Base-by-base conservation (phyloP, 1,284 basidiomycete genomes). In the Schizophyllum amplum region DNA sequence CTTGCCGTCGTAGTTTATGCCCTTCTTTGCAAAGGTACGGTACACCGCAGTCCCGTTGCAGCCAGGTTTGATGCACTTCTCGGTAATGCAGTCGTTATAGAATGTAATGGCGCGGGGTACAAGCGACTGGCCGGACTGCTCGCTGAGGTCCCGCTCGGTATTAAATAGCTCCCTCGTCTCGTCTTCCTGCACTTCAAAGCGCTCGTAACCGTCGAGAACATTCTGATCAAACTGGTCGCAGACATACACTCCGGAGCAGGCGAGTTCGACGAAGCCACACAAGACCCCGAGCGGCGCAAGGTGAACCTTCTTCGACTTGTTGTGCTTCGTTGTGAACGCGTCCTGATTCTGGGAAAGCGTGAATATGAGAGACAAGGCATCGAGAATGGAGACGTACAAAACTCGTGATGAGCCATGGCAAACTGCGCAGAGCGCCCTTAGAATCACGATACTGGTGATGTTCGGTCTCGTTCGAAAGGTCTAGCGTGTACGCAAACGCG, bases 1-100 rank as follows among this genome's bases (percentile, higher is more conserved):
- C 25, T 57, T 61, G 24, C 57, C 55, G 53, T 59, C 60, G n/a
- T 47, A 24, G 17, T 55, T 58, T 21, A 56, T 56, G 57, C 56
- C 21, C 11, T 42, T 20, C 21, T 17, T 15, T 15, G 15, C 11
- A 15, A 13, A 24, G n/a, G 13, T 47, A 9, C 56, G 17, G n/a
- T 55, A 57, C 9, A 59, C 56, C 0, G 56, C 53, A 7, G 24
- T 15, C 0, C 60, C 60, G 1, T 13, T 21, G n/a, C 56, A 61
- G 13, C 49, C 54, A 5, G 51, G 5, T n/a, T 46, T 23, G 1
- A 22, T 46, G 24, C 60, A 61, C 24, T 23, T 24, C 15, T 27
- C 56, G 5, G 4, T 4, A 11, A 60, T 58, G 1, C 54, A 42
- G n/a, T 60, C 56, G 5, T 26, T 24, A 33, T 61, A 61, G 26